phyloP scores from a whole-genome alignment of 148 eudicot genomes.

The Cornus florida region DNA sequence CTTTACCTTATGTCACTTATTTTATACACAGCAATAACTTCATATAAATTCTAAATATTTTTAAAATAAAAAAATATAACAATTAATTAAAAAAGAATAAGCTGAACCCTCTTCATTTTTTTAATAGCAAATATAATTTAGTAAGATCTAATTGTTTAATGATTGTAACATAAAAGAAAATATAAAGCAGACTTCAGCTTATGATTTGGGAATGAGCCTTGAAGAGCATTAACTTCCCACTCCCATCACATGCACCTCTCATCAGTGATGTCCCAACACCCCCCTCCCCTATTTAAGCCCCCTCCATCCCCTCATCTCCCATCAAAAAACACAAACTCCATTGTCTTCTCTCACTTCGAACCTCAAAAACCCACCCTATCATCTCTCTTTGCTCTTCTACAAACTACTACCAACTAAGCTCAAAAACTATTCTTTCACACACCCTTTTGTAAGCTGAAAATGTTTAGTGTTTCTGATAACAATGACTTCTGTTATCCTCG shows the following conservation, averaged over 20 bases:
- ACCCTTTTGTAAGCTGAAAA: constrained; percentile 10
- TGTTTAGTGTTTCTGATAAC: constrained; percentile 29
- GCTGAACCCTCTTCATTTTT: background rate
- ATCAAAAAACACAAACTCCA: background rate
- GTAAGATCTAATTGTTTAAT: background rate
- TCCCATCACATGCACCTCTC: background rate
- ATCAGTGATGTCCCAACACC: background rate
- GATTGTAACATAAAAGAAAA: background rate
- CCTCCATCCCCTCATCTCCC: constrained; percentile 17
- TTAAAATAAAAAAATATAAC: background rate
- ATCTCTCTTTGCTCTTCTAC: background rate
- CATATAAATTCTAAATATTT: no score
- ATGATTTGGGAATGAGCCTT: constrained; percentile 28
- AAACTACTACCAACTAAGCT: background rate
- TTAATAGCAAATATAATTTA: no score
- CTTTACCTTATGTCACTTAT: no score
- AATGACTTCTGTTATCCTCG: constrained; percentile 32
- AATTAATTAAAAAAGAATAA: background rate
- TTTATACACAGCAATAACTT: no score
- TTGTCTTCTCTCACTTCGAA: background rate
- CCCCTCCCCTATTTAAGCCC: constrained; percentile 23
- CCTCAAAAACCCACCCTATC: background rate
- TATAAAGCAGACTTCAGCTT: constrained; percentile 2
- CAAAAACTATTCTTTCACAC: background rate
- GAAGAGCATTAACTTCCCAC: background rate